Evolutionary conservation across 1,284 basidiomycete genomes (phyloP).

Genomic region (Pseudozyma tsukubaensis): DNA sequence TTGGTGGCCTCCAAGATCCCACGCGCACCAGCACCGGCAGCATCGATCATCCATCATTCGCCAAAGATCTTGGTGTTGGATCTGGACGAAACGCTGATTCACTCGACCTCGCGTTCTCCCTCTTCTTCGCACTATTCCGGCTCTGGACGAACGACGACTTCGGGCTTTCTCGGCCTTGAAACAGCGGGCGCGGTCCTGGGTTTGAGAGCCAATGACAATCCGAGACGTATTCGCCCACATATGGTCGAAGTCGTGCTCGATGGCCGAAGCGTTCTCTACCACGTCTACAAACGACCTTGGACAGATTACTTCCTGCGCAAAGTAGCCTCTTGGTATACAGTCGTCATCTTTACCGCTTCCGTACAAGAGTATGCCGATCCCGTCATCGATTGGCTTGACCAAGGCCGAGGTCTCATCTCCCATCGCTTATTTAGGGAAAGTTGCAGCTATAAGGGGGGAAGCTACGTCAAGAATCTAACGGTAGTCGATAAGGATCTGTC

Average conservation of each 20-base stretch:
- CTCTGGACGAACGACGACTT: conserved; percentile 30
- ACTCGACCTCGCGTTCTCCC: conserved; percentile 86
- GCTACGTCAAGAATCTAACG: conserved; percentile 92
- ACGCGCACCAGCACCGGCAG: conserved; percentile 32
- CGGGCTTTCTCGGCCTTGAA: conserved; percentile 59
- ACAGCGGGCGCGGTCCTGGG: conserved; percentile 59
- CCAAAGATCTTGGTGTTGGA: conserved; percentile 75
- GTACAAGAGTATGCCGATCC: conserved; percentile 99
- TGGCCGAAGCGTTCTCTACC: conserved; percentile 89
- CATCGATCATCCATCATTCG: conserved; percentile 62
- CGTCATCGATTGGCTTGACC: conserved; percentile 99
- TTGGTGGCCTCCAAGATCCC: conserved; percentile 23
- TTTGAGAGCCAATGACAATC: conserved; percentile 54
- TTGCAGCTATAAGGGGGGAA: conserved; percentile 90
- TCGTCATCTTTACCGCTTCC: conserved; percentile 98
- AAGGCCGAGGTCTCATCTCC: conserved; percentile 83
- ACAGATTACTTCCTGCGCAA: conserved; percentile 72
- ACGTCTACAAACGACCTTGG: conserved; percentile 99
- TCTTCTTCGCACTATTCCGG: conserved; percentile 12
- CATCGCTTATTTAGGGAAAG: conserved; percentile 94
- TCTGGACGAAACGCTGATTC: conserved; percentile 96
- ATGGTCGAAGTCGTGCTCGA: conserved; percentile 95
- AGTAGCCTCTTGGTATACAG: conserved; percentile 96
- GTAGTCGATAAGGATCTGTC: conserved; percentile 88
- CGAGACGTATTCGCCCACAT: conserved; percentile 77